Conservation (phyloP, 192 early-diverging fungal species). For the Coemansia sp. region DNA sequence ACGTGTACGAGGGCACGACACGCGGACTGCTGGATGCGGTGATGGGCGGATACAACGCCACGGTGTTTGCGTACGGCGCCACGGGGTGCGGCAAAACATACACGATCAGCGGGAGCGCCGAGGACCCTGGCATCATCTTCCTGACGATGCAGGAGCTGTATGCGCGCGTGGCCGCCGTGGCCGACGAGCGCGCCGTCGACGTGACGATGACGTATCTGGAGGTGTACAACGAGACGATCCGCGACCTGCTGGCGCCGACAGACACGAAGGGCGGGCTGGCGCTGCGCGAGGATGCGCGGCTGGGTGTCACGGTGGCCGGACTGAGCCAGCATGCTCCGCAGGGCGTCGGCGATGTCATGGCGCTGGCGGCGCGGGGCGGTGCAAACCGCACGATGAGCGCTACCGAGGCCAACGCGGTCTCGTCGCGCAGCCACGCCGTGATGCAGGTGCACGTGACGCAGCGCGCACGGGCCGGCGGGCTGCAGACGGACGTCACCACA, state of each 20-base stretch:
- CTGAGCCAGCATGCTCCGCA: slow-evolving; percentile 64
- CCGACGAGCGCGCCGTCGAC: slow-evolving; percentile 66
- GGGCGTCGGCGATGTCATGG: slow-evolving; percentile 58
- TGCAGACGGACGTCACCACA: slow-evolving; percentile 52
- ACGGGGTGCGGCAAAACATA: slow-evolving; percentile 89
- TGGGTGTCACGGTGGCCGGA: slow-evolving; percentile 70
- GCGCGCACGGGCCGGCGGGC: slow-evolving; percentile 35
- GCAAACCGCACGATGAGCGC: slow-evolving; percentile 73
- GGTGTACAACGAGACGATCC: slow-evolving; percentile 95
- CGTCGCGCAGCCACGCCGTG: slow-evolving; percentile 79
- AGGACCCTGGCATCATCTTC: slow-evolving; percentile 70
- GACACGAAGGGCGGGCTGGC: slow-evolving; percentile 51
- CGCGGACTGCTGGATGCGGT: slow-evolving; percentile 67
- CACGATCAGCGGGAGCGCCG: slow-evolving; percentile 70
- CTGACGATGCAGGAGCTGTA: slow-evolving; percentile 69
- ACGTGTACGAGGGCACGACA: slow-evolving; percentile 72
- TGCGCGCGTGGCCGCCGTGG: slow-evolving; percentile 36
- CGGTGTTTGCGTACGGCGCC: slow-evolving; percentile 87
- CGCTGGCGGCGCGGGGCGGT: slow-evolving; percentile 61
- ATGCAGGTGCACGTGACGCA: slow-evolving; percentile 62
- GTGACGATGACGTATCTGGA: slow-evolving; percentile 84
- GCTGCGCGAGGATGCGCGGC: slow-evolving; percentile 71
- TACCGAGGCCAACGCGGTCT: slow-evolving; percentile 72
- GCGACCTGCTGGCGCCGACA: slow-evolving; percentile 71
- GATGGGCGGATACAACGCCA: slow-evolving; percentile 80